Conservation (phyloP, 176 grass and related monocot genomes). For the Bolboschoenus planiculmis region DNA sequence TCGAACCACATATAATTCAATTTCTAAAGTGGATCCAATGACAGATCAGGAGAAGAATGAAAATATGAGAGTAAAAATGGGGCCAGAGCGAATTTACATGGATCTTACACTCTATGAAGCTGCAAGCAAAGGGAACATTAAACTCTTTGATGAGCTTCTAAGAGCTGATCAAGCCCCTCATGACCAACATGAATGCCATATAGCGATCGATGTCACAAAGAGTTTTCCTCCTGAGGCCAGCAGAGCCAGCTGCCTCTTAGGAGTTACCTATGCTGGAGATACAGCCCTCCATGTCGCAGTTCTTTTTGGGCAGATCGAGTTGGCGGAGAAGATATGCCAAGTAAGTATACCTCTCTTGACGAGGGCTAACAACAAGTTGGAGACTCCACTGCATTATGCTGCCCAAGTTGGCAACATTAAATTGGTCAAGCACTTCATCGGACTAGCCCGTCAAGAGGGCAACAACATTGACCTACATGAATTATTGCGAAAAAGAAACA, state of each 20-base stretch:
- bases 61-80: too few species aligned
- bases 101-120: too few species aligned
- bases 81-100: too few species aligned
- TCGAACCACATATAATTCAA: too few species aligned
- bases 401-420: conserved; percentile 5
- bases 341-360: neutral
- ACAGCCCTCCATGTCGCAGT: neutral
- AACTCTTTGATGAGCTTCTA: too few species aligned
- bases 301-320: neutral
- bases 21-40: too few species aligned
- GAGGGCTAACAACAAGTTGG: conserved; percentile 2
- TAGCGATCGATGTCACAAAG: too few species aligned
- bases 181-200: too few species aligned
- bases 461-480: neutral
- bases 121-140: too few species aligned
- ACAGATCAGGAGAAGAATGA: too few species aligned
- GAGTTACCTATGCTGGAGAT: neutral
- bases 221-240: too few species aligned
- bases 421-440: neutral
- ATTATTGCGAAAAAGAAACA: neutral
- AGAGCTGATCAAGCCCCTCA: too few species aligned
- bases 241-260: neutral
- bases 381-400: conserved; percentile 45
- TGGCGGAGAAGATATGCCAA: neutral
- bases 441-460: neutral